These are phyloP conservation scores for Fusarium torulosum DNA, from an alignment of 2,329 filamentous ascomycete species.

Conservation along the genomic window DNA sequence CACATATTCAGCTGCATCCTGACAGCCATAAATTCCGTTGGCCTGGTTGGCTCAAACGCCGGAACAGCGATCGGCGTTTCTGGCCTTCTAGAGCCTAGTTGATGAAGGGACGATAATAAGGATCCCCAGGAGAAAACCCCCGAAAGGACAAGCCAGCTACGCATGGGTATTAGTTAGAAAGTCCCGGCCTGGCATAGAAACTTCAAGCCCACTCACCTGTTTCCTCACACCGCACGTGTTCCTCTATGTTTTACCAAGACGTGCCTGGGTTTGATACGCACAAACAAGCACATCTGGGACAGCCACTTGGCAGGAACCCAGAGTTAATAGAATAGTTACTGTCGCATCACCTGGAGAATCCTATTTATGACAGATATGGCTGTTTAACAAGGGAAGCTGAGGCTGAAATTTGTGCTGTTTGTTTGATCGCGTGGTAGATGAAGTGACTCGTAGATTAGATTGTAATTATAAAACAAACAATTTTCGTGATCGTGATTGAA, in stretches of 20 bases:
- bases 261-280: slow-evolving; percentile 13
- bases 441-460: neutral
- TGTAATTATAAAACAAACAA: neutral
- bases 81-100: slow-evolving; percentile 13
- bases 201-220: neutral
- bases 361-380: neutral
- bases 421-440: neutral
- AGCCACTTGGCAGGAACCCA: slow-evolving; percentile 6
- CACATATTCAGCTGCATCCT: slow-evolving; percentile 5
- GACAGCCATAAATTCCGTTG: neutral
- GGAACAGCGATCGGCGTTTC: slow-evolving; percentile 23
- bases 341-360: neutral
- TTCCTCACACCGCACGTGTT: neutral
- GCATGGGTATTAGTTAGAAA: slow-evolving; percentile 5
- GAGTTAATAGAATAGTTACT: slow-evolving; percentile 9
- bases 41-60: neutral
- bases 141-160: slow-evolving; percentile 17
- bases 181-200: slow-evolving; percentile 15
- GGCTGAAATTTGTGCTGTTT: neutral
- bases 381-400: neutral
- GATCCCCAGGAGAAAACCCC: slow-evolving; percentile 26
- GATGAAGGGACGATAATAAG: slow-evolving; percentile 14
- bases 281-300: slow-evolving; percentile 2
- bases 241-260: slow-evolving; percentile 3
- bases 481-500: neutral